Percentiles rank a stretch among this genome's conserved stretches.
phyloP scores from a whole-genome alignment of 169 alveolate genomes.

The Plasmodium berghei region DNA sequence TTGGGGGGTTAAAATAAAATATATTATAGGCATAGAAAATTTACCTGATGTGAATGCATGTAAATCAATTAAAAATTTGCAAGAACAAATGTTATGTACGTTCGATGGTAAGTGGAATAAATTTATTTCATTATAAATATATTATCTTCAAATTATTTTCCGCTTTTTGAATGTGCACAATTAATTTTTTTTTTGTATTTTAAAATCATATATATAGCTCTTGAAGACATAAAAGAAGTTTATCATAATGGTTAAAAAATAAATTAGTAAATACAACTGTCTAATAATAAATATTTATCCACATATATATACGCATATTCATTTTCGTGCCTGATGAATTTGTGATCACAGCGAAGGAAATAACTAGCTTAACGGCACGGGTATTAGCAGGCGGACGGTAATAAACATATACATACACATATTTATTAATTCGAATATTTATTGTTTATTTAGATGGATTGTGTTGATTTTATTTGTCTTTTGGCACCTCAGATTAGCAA shows the following conservation, averaged over 20 bases:
- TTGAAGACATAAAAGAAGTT: slow-evolving; percentile 65
- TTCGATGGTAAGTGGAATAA: slow-evolving; percentile 32
- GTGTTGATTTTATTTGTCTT: neutral
- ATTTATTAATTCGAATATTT: neutral
- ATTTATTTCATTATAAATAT: too few species aligned
- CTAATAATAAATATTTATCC: neutral
- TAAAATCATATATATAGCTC: slow-evolving; percentile 21
- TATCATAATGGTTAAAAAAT: slow-evolving; percentile 58
- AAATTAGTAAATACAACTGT: neutral
- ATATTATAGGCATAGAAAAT: slow-evolving; percentile 39
- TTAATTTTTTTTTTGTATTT: too few species aligned
- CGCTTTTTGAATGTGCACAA: too few species aligned
- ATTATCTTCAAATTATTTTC: too few species aligned
- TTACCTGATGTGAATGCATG: slow-evolving; percentile 60
- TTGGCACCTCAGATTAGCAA: slow-evolving; percentile 36
- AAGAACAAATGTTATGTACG: slow-evolving; percentile 65
- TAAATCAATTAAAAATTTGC: slow-evolving; percentile 23
- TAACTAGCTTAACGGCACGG: slow-evolving; percentile 70
- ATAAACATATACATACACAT: neutral
- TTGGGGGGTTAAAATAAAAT: neutral
- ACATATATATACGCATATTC: neutral
- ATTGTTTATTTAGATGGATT: neutral
- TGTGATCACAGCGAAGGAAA: slow-evolving; percentile 41
- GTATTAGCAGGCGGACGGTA: slow-evolving; percentile 74
- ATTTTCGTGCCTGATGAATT: neutral